These are phyloP conservation scores for Tremellales sp. DNA, from an alignment of 1,284 basidiomycete genomes.

Conservation along the genomic window DNA sequence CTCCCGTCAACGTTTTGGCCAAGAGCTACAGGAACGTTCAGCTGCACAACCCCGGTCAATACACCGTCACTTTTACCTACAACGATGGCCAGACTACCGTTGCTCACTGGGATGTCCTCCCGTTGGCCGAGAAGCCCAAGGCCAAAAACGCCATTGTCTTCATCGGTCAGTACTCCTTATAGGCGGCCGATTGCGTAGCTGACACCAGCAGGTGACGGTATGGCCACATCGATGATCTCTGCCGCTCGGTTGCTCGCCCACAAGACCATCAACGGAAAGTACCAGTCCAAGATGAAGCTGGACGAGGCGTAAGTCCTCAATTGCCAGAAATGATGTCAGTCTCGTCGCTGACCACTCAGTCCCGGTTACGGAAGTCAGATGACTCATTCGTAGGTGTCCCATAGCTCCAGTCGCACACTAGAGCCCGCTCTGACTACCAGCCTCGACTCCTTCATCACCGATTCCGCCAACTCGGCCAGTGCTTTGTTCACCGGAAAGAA, in stretches of 20 bases:
- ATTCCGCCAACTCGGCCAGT: conserved; percentile 52
- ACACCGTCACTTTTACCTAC: conserved; percentile 29
- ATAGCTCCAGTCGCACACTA: neutral
- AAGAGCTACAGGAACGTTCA: conserved; percentile 47
- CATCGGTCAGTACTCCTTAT: conserved; percentile 23
- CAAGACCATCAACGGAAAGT: conserved; percentile 51
- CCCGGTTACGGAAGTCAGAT: conserved; percentile 35
- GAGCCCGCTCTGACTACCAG: conserved; percentile 4
- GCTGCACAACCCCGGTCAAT: conserved; percentile 36
- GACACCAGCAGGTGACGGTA: conserved; percentile 30
- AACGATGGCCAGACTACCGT: conserved; percentile 33
- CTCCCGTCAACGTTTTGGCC: conserved; percentile 47
- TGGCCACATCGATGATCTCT: conserved; percentile 42
- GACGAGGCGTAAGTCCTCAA: conserved; percentile 30
- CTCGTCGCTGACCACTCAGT: neutral
- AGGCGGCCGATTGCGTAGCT: neutral
- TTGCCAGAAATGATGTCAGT: neutral
- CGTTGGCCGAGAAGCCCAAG: conserved; percentile 30
- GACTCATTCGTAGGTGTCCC: conserved; percentile 20
- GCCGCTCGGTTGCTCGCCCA: conserved; percentile 50
- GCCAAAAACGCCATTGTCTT: conserved; percentile 50
- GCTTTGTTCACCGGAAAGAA: conserved; percentile 49
- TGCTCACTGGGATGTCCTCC: conserved; percentile 45
- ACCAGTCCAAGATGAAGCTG: conserved; percentile 40
- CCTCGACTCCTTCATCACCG: conserved; percentile 46